phyloP scores from a whole-genome alignment of 1,284 basidiomycete species.

The Cystobasidium slooffiae region DNA sequence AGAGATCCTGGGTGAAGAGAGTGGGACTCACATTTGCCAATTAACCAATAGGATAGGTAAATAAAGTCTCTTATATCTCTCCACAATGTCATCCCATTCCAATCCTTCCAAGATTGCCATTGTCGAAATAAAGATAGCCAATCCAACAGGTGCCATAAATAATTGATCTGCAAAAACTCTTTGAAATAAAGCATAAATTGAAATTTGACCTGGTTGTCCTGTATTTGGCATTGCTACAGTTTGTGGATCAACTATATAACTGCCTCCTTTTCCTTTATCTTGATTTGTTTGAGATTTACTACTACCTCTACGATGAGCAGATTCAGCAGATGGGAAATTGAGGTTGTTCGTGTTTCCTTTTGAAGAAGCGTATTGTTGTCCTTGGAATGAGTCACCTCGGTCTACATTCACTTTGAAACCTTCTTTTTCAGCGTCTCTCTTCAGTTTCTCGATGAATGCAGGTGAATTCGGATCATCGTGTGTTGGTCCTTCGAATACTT shows the following conservation, averaged over 20 bases:
- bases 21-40: constrained; percentile 34
- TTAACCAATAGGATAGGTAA: constrained; percentile 32
- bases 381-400: constrained; percentile 32
- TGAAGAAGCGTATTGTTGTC: constrained; percentile 35
- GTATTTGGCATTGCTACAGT: constrained; percentile 36
- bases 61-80: constrained; percentile 30
- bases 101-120: constrained; percentile 40
- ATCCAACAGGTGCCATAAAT: constrained; percentile 40
- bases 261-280: neutral
- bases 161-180: constrained; percentile 41
- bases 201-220: constrained; percentile 39
- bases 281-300: neutral
- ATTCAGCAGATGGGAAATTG: neutral
- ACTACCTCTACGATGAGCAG: constrained; percentile 10
- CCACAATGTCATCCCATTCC: constrained; percentile 31
- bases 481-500: constrained; percentile 30
- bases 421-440: constrained; percentile 39
- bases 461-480: constrained; percentile 32
- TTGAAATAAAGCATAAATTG: constrained; percentile 30
- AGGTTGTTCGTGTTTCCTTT: neutral
- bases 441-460: constrained; percentile 36
- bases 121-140: constrained; percentile 29
- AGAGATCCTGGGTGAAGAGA: neutral
- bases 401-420: constrained; percentile 40
- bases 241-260: constrained; percentile 34